Conservation (phyloP, 2,329 filamentous ascomycete species). For the Diaporthe citrichinensis region DNA sequence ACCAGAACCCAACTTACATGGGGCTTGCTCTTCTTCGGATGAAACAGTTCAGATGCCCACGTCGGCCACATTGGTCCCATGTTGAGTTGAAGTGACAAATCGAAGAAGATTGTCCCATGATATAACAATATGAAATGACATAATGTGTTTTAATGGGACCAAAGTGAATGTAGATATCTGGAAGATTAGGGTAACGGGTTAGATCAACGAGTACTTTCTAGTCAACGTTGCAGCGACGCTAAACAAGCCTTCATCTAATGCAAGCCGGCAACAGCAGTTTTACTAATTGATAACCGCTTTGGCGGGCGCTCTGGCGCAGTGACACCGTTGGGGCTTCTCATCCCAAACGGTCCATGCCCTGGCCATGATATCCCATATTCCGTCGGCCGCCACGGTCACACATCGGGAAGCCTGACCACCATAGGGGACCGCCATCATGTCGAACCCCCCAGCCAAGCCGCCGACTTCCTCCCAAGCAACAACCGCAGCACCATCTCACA, state of each 20-base stretch:
- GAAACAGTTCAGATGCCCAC: not conserved
- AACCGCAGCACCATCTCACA: not conserved
- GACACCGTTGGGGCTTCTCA: not conserved
- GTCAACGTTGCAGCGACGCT: not conserved
- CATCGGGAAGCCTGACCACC: not conserved
- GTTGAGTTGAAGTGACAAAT: not conserved
- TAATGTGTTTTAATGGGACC: not conserved
- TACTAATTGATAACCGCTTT: not conserved
- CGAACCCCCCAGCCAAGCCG: not conserved
- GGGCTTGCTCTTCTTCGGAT: not conserved
- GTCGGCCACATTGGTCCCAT: not conserved
- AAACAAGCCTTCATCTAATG: not conserved
- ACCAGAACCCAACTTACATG: not conserved
- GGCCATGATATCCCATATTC: not conserved
- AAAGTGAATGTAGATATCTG: not conserved
- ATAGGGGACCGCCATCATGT: not conserved
- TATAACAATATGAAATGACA: not conserved
- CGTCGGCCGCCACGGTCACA: not conserved
- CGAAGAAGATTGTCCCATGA: not conserved
- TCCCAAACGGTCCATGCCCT: not conserved
- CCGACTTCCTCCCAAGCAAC: not conserved
- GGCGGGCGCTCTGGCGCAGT: not conserved
- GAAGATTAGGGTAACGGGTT: not conserved
- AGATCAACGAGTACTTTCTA: not conserved
- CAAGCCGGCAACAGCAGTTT: not conserved